Conservation (phyloP, 306 rosid species). For the Potentilla sterilis region DNA sequence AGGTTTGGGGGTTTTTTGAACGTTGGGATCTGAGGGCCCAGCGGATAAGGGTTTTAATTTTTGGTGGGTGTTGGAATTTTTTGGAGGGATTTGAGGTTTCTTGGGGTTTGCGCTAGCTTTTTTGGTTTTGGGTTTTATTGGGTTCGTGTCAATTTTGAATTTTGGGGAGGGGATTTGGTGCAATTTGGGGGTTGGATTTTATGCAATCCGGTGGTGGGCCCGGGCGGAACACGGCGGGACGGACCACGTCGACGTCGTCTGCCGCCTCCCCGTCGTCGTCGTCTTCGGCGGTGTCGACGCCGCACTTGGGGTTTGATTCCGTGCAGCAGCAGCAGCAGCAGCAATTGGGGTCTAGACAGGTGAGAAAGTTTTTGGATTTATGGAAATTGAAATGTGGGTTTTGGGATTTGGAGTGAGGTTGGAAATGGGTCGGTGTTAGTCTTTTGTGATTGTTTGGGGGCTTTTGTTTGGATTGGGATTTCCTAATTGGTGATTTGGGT, state of each 20-base stretch:
- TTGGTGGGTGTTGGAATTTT: slow-evolving; percentile 40
- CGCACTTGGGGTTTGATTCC: slow-evolving; percentile 73
- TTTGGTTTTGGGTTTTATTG: slow-evolving; percentile 10
- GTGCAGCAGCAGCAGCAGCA: slow-evolving; percentile 84
- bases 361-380: slow-evolving; percentile 37
- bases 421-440: slow-evolving; percentile 27
- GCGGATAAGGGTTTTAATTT: slow-evolving; percentile 34
- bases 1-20: slow-evolving; percentile 47
- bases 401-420: slow-evolving; percentile 15
- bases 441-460: slow-evolving; percentile 10
- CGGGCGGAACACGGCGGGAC: slow-evolving; percentile 77
- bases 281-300: slow-evolving; percentile 77
- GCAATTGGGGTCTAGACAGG: slow-evolving; percentile 81
- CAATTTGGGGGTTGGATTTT: slow-evolving; percentile 38
- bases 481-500: not conserved
- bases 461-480: not conserved
- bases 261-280: slow-evolving; percentile 85
- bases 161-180: slow-evolving; percentile 26
- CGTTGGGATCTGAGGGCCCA: slow-evolving; percentile 83
- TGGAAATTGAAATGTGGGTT: slow-evolving; percentile 25
- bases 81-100: slow-evolving; percentile 36
- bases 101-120: slow-evolving; percentile 29
- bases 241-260: slow-evolving; percentile 71
- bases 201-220: slow-evolving; percentile 91
- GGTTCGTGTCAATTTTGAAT: slow-evolving; percentile 6